Base-by-base conservation (phyloP, 2,329 filamentous ascomycete genomes). In the Daldinia sp. region DNA sequence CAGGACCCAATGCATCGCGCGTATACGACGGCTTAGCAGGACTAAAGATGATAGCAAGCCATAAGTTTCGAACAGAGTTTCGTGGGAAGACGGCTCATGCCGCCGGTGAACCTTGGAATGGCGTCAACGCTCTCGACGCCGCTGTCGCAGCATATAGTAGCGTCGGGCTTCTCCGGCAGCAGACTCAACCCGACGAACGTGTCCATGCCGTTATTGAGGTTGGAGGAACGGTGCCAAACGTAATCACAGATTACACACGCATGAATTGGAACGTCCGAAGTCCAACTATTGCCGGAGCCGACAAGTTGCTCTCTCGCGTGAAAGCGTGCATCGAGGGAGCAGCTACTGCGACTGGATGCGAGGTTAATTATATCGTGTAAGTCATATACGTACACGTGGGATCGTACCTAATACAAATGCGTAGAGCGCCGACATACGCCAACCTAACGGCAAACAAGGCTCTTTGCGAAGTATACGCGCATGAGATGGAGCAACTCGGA, bases 361-460 rank as follows among this genome's bases (percentile, higher is more conserved):
- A 71, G 1, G 39, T 77, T 10, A 74, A 75, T 27, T 77, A 77
- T 30, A 76, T 75, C 15, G 48, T 63, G 77, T 78, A 61, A 70
- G 75, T 69, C 4, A 10, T 15, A 5, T 11, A 7, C 4, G 15
- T 5, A 1, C 7, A 51, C 9, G 34, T 15, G 1, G 34, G 3
- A 29, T 10, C 19, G 15, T 8, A 53, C 27, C 45, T 54, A 13
- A 64, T 53, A 10, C 2, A 19, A 5, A n/a, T n/a, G n/a, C n/a
- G 11, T n/a, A 77, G 76, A 5, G 64, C 73, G 3, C 75, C 74
- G 3, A 74, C 76, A 1, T 85, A 84, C 52, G 77, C 76, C 10
- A 79, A 84, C 57, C 72, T 85, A 15, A 76, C 78, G 19, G 71
- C 78, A 5, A 85, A 83, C 58, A 72, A 77, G 4, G 74, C 78